These are phyloP conservation scores for Mortierella sp. DNA, from an alignment of 371 early-diverging fungal genomes.

Conservation along the genomic window DNA sequence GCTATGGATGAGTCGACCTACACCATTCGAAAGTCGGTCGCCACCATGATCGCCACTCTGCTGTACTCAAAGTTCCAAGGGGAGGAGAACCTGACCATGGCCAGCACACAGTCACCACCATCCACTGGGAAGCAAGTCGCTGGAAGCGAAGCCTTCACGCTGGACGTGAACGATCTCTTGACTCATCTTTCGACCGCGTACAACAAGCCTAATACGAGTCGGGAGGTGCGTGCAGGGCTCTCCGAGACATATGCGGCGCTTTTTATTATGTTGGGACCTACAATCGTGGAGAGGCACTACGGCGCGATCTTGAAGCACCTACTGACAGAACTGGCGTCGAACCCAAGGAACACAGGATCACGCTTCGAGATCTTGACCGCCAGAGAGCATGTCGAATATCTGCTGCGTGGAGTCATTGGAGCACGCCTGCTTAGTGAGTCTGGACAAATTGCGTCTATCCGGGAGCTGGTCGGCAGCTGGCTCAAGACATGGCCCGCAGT, in stretches of 20 bases:
- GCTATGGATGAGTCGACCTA: conserved; percentile 78
- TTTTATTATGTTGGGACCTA: conserved; percentile 77
- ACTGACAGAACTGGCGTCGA: conserved; percentile 67
- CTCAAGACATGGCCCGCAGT: conserved; percentile 77
- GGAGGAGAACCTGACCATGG: conserved; percentile 51
- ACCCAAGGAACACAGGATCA: conserved; percentile 49
- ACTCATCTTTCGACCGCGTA: conserved; percentile 70
- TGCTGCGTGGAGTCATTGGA: conserved; percentile 83
- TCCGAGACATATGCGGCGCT: conserved; percentile 84
- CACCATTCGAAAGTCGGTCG: conserved; percentile 71
- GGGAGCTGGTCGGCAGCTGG: conserved; percentile 73
- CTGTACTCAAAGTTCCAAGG: conserved; percentile 56
- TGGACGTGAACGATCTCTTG: conserved; percentile 79
- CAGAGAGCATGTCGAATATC: conserved; percentile 73
- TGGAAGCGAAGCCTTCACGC: conserved; percentile 59
- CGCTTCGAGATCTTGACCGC: conserved; percentile 71
- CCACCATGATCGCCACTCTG: conserved; percentile 72
- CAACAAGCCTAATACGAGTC: conserved; percentile 66
- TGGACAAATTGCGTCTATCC: conserved; percentile 82
- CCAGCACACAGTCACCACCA: conserved; percentile 42
- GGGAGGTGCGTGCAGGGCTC: conserved; percentile 83
- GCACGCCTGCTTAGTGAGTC: conserved; percentile 78
- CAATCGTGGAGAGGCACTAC: conserved; percentile 83
- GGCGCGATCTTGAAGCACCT: conserved; percentile 75
- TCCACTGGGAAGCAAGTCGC: conserved; percentile 42